Base-by-base conservation (phyloP, 306 rosid genomes). In the Glycine tomentella region DNA sequence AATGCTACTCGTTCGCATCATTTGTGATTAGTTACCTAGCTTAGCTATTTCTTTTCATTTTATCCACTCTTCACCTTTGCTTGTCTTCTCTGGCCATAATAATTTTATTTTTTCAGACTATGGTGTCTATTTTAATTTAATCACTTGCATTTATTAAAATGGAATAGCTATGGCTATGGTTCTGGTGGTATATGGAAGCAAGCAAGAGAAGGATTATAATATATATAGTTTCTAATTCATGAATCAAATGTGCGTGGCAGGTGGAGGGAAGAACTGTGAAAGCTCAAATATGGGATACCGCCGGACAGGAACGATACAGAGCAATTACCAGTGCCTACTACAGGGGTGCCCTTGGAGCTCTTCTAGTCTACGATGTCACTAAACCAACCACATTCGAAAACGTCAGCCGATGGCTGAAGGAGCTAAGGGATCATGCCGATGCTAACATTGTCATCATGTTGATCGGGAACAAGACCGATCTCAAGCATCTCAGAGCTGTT, bases 261-360 rank as follows among this genome's bases (percentile, higher is more conserved):
- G 99, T 95, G 10, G 99, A 95, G 83, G 97, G 97, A 82, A 89
- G 93, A 86, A 95, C 89, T 2, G 90, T 95, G 68, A 95, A 95
- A 76, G 89, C 99, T 80, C 99, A 95, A 77, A 95, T 95, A 88
- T 95, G 99, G 99, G 99, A 95, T 58, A 95, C 97, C 0, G 99
- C 99, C 0, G 99, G 97, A 55, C 99, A 95, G 90, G 99, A 95
- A 86, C 90, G 99, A 7, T 93, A 95, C 84, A 88, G 97, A 58
- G 99, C 99, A 8, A 95, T 95, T 34, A 95, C 97, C 0, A 91
- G 97, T 74, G 99, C 99, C 36, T 95, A 95, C 90, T 95, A 95
- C 48, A 81, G 97, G 2, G 99, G 99, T 15, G 99, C 99, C 25
- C 95, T 95, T 1, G 99, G 97, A 67, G 99, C 97, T 52, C 91